Percentiles rank a stretch among this genome's conserved stretches.
Conservation (phyloP, 1,139 yeast species). For the Taphrina deformans region DNA sequence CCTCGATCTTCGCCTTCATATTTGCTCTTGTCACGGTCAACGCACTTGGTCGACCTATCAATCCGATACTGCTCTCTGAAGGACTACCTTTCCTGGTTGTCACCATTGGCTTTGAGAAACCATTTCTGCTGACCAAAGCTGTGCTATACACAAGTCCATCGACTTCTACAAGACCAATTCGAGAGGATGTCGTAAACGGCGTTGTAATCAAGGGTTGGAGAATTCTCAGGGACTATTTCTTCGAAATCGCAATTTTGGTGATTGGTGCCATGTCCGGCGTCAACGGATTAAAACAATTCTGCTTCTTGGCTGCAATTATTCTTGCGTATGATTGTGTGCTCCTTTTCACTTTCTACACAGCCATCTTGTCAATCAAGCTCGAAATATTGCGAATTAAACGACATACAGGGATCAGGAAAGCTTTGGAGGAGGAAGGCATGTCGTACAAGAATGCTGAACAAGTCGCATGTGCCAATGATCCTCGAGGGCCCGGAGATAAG, state of each 20-base stretch:
- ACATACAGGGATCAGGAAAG: slow-evolving; percentile 74
- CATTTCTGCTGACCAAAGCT: slow-evolving; percentile 69
- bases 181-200: slow-evolving; percentile 50
- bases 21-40: slow-evolving; percentile 72
- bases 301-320: slow-evolving; percentile 72
- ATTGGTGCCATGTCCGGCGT: slow-evolving; percentile 74
- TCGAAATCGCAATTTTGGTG: slow-evolving; percentile 71
- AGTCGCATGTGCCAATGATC: slow-evolving; percentile 47
- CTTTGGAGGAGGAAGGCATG: slow-evolving; percentile 92
- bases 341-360: slow-evolving; percentile 80
- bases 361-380: slow-evolving; percentile 81
- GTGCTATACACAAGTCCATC: slow-evolving; percentile 53
- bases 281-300: slow-evolving; percentile 68
- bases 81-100: slow-evolving; percentile 94
- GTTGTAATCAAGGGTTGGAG: slow-evolving; percentile 70
- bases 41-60: slow-evolving; percentile 53
- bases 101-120: slow-evolving; percentile 88
- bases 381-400: slow-evolving; percentile 88
- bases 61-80: slow-evolving; percentile 77
- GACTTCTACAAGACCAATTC: slow-evolving; percentile 43
- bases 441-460: slow-evolving; percentile 68
- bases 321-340: slow-evolving; percentile 71
- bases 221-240: slow-evolving; percentile 73
- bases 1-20: slow-evolving; percentile 82
- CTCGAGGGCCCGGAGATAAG: slow-evolving; percentile 33